A percentile compares a stretch with the other conserved stretches of the same genome.
These are phyloP conservation scores for Chrysoporthe deuterocubensis DNA, from an alignment of 2,329 filamentous ascomycete genomes.

Conservation along the genomic window DNA sequence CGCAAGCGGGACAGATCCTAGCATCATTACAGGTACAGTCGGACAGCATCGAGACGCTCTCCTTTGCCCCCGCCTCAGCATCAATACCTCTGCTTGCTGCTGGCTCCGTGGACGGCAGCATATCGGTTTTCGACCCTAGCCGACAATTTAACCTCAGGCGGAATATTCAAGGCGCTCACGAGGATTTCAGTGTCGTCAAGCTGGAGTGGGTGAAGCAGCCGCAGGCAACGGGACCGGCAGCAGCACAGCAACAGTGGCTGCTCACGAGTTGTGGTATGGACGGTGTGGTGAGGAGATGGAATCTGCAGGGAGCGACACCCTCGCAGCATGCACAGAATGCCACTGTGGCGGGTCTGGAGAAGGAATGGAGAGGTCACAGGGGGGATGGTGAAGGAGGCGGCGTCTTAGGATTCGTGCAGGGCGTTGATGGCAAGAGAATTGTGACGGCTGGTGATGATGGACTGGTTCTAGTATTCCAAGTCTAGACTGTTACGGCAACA, in stretches of 20 bases:
- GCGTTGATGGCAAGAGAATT: constrained; percentile 71
- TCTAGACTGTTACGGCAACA: constrained; percentile 36
- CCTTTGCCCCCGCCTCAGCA: constrained; percentile 59
- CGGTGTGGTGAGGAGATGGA: constrained; percentile 88
- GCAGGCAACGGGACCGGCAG: constrained; percentile 12
- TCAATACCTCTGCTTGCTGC: constrained; percentile 58
- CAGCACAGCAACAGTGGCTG: constrained; percentile 60
- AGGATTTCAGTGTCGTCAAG: constrained; percentile 89
- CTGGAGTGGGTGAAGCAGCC: constrained; percentile 77
- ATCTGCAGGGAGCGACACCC: constrained; percentile 59
- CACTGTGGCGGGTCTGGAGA: constrained; percentile 71
- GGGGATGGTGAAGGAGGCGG: constrained; percentile 86
- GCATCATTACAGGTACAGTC: constrained; percentile 81
- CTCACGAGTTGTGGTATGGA: constrained; percentile 92
- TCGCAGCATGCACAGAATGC: constrained; percentile 34
- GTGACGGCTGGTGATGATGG: constrained; percentile 92
- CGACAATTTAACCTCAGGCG: constrained; percentile 86
- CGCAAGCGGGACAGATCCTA: constrained; percentile 64
- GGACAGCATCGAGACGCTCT: constrained; percentile 76
- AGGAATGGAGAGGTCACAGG: constrained; percentile 90
- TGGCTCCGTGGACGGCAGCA: constrained; percentile 74
- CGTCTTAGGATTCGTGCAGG: constrained; percentile 88
- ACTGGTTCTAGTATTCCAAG: constrained; percentile 69
- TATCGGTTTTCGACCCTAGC: constrained; percentile 84
- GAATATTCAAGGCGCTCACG: constrained; percentile 81